Evolutionary conservation across 2,329 filamentous ascomycete species (phyloP).

Genomic region (Pestalotiopsis sp.): DNA sequence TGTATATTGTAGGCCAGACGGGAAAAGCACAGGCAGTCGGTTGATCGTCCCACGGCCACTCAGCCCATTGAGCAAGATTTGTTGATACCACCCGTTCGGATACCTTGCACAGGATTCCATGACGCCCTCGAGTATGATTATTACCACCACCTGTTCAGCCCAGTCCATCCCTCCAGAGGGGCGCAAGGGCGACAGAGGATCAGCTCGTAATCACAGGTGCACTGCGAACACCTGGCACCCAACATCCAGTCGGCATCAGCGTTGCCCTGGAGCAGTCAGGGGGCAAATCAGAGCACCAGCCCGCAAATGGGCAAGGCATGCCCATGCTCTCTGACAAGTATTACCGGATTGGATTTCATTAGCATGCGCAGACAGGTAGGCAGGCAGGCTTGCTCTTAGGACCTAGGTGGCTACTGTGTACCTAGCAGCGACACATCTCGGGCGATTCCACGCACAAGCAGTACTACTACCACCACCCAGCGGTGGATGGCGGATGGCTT

Average conservation of each 20-base stretch:
- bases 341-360: constrained; percentile 3
- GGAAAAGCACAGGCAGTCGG: not conserved
- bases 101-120: not conserved
- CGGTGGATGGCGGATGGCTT: not conserved
- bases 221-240: not conserved
- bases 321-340: not conserved
- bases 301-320: not conserved
- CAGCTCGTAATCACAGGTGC: constrained; percentile 1
- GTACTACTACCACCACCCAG: not conserved
- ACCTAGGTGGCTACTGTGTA: not conserved
- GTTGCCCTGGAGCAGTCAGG: not conserved
- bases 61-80: not conserved
- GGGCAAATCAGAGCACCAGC: constrained; percentile 1
- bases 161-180: not conserved
- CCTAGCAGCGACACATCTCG: not conserved
- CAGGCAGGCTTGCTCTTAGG: not conserved
- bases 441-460: not conserved
- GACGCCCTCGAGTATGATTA: not conserved
- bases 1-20: not conserved
- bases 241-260: not conserved
- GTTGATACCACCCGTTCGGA: not conserved
- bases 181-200: not conserved
- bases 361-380: not conserved
- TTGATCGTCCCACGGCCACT: not conserved
- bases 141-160: not conserved